A percentile compares a stretch with the other conserved stretches of the same genome.
These are phyloP conservation scores for Wickerhamiella azyma DNA, from an alignment of 805 yeast species.

Conservation along the genomic window DNA sequence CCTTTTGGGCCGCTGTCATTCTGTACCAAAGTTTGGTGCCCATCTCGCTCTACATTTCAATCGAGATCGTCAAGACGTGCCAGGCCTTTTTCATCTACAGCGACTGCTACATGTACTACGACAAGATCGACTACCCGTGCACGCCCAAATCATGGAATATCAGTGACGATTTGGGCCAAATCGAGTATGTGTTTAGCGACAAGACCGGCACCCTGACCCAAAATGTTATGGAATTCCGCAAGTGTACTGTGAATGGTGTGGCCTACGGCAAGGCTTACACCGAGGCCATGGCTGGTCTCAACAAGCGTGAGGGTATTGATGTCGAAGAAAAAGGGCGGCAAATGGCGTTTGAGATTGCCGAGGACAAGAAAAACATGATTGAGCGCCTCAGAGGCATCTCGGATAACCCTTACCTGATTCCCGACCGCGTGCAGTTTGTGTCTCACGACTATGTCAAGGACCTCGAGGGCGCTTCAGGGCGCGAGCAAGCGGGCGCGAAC, in stretches of 20 bases:
- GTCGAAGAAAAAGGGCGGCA: slow-evolving; percentile 37
- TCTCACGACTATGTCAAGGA: slow-evolving; percentile 49
- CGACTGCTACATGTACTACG: slow-evolving; percentile 58
- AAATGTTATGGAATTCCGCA: slow-evolving; percentile 70
- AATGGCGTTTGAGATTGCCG: slow-evolving; percentile 34
- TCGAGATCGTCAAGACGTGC: slow-evolving; percentile 63
- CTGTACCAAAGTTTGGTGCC: slow-evolving; percentile 69
- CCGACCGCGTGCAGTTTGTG: slow-evolving; percentile 49
- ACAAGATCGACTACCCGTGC: slow-evolving; percentile 57
- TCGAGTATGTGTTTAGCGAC: slow-evolving; percentile 70
- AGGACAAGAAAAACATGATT: slow-evolving; percentile 39
- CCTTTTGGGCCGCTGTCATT: slow-evolving; percentile 60
- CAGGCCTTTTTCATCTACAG: slow-evolving; percentile 66
- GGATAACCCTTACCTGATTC: slow-evolving; percentile 39
- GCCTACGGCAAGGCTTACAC: slow-evolving; percentile 66
- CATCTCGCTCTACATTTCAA: slow-evolving; percentile 62
- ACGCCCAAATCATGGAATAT: slow-evolving; percentile 73
- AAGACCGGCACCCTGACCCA: slow-evolving; percentile 78
- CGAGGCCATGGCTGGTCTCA: slow-evolving; percentile 61
- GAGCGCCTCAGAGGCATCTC: slow-evolving; percentile 26
- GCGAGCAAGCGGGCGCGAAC: slow-evolving; percentile 36
- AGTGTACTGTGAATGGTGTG: slow-evolving; percentile 55
- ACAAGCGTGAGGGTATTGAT: slow-evolving; percentile 54
- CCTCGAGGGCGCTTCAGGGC: slow-evolving; percentile 30
- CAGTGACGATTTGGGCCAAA: slow-evolving; percentile 73